Evolutionary conservation across 2,329 filamentous ascomycete species (phyloP).

Genomic region (Monilinia fructigena): DNA sequence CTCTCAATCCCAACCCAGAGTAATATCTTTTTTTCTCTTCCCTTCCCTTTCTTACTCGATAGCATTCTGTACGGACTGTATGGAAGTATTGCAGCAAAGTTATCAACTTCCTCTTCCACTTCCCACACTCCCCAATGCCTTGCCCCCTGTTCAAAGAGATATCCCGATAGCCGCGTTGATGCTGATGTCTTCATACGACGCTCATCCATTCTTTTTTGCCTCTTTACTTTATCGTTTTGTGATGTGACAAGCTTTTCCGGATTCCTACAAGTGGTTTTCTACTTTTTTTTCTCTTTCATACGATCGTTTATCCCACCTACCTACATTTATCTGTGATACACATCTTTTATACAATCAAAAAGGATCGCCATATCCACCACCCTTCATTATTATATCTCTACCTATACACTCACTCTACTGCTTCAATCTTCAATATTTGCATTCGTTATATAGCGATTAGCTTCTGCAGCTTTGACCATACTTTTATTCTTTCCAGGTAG

Average conservation of each 20-base stretch:
- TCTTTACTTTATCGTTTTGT: slow-evolving; percentile 1
- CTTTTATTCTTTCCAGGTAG: slow-evolving; percentile 54
- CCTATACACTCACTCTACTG: background rate
- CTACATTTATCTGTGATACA: background rate
- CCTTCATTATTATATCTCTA: slow-evolving; percentile 17
- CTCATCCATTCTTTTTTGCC: slow-evolving; percentile 6
- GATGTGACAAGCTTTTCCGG: slow-evolving; percentile 1
- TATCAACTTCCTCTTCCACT: too few relatives aligned
- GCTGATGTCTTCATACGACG: slow-evolving; percentile 17
- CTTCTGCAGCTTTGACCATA: slow-evolving; percentile 22
- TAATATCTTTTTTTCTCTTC: slow-evolving; percentile 5
- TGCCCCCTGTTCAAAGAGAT: too few relatives aligned
- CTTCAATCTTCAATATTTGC: background rate
- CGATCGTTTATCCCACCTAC: slow-evolving; percentile 18
- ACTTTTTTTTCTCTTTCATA: slow-evolving; percentile 6
- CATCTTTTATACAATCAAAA: slow-evolving; percentile 13
- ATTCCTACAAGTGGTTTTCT: background rate
- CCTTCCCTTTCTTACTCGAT: background rate
- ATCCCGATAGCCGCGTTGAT: slow-evolving; percentile 6
- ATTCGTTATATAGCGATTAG: background rate
- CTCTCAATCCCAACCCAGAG: background rate
- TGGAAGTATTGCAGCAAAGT: too few relatives aligned
- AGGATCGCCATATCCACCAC: slow-evolving; percentile 1
- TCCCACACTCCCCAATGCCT: too few relatives aligned
- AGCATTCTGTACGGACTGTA: background rate